Evolutionary conservation across 306 rosid species (phyloP).

Genomic region (Cucumis cinereus): DNA sequence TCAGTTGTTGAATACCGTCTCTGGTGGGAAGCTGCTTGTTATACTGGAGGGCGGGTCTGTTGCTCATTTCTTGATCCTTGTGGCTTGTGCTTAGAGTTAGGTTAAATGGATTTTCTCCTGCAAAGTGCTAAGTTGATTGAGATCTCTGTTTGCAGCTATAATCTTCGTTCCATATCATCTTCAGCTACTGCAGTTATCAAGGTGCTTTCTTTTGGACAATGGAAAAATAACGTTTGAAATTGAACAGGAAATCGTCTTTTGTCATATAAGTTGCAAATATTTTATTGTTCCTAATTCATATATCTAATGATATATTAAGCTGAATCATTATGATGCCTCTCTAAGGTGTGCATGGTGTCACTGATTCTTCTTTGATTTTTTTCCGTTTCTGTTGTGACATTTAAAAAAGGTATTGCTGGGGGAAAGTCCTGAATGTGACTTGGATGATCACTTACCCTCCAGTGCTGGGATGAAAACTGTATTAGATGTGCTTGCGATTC

Average conservation of each 20-base stretch:
- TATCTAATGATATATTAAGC: not conserved
- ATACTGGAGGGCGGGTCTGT: constrained; percentile 98
- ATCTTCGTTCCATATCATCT: constrained; percentile 91
- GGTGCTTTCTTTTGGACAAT: constrained; percentile 32
- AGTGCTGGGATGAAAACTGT: constrained; percentile 59
- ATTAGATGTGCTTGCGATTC: constrained; percentile 68
- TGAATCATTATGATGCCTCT: not conserved
- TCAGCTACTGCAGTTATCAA: constrained; percentile 84
- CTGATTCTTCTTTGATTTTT: not conserved
- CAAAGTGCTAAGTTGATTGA: constrained; percentile 16
- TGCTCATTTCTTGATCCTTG: constrained; percentile 21
- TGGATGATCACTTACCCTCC: constrained; percentile 41
- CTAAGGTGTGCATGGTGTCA: not conserved
- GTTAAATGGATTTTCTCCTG: constrained; percentile 8
- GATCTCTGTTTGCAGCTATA: constrained; percentile 56
- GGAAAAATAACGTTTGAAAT: not conserved
- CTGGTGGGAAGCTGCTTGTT: constrained; percentile 90
- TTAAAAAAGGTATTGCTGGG: constrained; percentile 60
- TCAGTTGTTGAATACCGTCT: constrained; percentile 52
- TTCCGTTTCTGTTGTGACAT: constrained; percentile 14
- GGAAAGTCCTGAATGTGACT: constrained; percentile 44
- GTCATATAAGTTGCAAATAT: not conserved
- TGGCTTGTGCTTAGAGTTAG: constrained; percentile 5
- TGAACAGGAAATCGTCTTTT: not conserved
- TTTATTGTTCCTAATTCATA: not conserved